Evolutionary conservation across 306 rosid genomes (phyloP).

Genomic region (Purshia tridentata): DNA sequence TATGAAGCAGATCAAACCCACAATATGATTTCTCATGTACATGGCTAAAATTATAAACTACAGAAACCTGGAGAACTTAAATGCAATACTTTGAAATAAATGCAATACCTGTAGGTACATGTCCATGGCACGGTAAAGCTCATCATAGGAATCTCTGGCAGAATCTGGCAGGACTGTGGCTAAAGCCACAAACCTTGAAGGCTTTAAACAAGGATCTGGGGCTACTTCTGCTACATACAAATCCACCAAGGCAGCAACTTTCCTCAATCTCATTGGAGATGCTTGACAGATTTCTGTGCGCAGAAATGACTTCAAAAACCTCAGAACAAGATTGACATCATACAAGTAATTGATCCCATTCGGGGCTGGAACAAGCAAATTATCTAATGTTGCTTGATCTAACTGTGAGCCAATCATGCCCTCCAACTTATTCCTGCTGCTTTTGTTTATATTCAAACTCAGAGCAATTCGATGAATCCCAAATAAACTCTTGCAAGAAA

Average conservation of each 20-base stretch:
- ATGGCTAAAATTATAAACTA: background rate
- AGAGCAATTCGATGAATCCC: constrained; percentile 59
- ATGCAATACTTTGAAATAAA: constrained; percentile 6
- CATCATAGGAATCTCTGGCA: constrained; percentile 79
- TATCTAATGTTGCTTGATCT: constrained; percentile 80
- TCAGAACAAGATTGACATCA: constrained; percentile 82
- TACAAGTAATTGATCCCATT: constrained; percentile 60
- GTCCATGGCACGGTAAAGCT: constrained; percentile 75
- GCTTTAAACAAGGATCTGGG: constrained; percentile 84
- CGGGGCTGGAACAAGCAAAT: constrained; percentile 87
- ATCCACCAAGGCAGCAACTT: constrained; percentile 70
- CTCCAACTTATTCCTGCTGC: constrained; percentile 74
- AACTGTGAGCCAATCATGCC: constrained; percentile 74
- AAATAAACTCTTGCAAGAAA: constrained; percentile 70
- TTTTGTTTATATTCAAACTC: constrained; percentile 55
- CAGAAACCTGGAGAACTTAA: constrained; percentile 9
- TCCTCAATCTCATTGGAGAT: constrained; percentile 45
- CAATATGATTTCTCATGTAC: background rate
- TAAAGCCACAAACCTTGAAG: constrained; percentile 70
- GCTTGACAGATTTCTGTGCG: constrained; percentile 26
- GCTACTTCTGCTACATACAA: constrained; percentile 88
- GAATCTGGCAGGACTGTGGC: constrained; percentile 66
- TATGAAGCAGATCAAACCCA: background rate
- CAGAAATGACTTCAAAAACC: constrained; percentile 66
- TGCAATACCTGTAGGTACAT: constrained; percentile 79